Percentiles rank a stretch among this genome's conserved stretches.
phyloP scores from a whole-genome alignment of 306 rosid species.

The Myrica gale region DNA sequence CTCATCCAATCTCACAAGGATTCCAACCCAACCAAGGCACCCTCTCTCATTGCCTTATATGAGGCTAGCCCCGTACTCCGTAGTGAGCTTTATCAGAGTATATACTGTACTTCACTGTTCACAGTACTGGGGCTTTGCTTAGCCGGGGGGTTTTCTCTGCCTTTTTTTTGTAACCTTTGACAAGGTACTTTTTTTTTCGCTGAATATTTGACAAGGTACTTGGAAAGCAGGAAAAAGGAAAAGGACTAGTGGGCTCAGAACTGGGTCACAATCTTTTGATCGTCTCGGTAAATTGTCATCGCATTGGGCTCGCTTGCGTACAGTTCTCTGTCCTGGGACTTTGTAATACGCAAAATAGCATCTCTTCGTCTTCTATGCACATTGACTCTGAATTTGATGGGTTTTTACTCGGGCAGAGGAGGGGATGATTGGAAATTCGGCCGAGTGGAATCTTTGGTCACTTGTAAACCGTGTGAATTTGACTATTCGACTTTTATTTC shows the following conservation, averaged over 20 bases:
- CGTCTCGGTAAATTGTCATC: background rate
- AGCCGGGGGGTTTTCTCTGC: conserved; percentile 3
- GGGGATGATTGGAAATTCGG: background rate
- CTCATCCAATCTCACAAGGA: background rate
- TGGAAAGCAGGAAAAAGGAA: background rate
- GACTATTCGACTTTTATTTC: too few relatives aligned
- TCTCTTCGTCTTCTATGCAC: background rate
- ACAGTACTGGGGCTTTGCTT: conserved; percentile 5
- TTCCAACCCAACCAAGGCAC: background rate
- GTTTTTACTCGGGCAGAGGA: background rate
- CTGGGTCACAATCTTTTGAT: background rate
- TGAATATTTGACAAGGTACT: background rate
- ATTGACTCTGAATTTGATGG: background rate
- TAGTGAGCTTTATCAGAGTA: background rate
- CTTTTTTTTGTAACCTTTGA: background rate
- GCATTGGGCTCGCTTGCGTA: background rate
- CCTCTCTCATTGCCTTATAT: background rate
- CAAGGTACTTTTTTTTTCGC: too few relatives aligned
- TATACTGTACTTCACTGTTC: background rate
- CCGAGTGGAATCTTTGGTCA: background rate
- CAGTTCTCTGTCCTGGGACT: background rate
- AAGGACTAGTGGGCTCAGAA: background rate
- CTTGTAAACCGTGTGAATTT: too few relatives aligned
- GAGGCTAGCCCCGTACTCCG: background rate
- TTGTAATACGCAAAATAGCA: background rate